These are phyloP conservation scores for Bolboschoenus planiculmis DNA, from an alignment of 176 grass and related monocot genomes.

Conservation along the genomic window DNA sequence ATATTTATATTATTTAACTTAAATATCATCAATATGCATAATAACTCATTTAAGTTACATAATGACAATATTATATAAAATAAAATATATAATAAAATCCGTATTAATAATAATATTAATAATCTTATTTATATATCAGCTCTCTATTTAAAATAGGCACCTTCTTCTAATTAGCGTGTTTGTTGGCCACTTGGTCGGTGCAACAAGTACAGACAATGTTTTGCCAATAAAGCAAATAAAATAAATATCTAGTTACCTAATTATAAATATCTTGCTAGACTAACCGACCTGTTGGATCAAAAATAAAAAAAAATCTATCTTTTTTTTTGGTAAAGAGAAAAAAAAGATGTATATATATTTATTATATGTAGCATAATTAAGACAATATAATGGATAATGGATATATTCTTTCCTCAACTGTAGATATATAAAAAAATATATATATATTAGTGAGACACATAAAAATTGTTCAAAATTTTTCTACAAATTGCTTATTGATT, in stretches of 20 bases:
- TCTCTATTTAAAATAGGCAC: not conserved
- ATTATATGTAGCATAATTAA: too few relatives aligned
- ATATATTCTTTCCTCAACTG: not conserved
- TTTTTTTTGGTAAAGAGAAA: not conserved
- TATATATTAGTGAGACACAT: not conserved
- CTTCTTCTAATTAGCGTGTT: not conserved
- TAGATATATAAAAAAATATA: not conserved
- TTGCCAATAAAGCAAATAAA: not conserved
- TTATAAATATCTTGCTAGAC: not conserved
- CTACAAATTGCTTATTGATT: too few relatives aligned
- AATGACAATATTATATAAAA: too few relatives aligned
- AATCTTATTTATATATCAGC: too few relatives aligned
- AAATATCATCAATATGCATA: too few relatives aligned
- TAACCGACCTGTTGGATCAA: not conserved
- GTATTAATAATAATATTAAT: too few relatives aligned
- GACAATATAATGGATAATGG: not conserved
- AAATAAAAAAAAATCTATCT: not conserved
- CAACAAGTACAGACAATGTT: not conserved
- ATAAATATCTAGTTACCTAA: not conserved
- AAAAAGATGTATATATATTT: too few relatives aligned
- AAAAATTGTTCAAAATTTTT: not conserved
- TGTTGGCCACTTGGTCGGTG: constrained; percentile 13
- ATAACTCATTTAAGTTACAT: too few relatives aligned
- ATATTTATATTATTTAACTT: too few relatives aligned
- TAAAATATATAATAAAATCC: too few relatives aligned